A percentile compares a stretch with the other conserved stretches of the same genome.
Evolutionary conservation across 2,329 filamentous ascomycete species (phyloP).

Genomic region (Helotiales sp.): DNA sequence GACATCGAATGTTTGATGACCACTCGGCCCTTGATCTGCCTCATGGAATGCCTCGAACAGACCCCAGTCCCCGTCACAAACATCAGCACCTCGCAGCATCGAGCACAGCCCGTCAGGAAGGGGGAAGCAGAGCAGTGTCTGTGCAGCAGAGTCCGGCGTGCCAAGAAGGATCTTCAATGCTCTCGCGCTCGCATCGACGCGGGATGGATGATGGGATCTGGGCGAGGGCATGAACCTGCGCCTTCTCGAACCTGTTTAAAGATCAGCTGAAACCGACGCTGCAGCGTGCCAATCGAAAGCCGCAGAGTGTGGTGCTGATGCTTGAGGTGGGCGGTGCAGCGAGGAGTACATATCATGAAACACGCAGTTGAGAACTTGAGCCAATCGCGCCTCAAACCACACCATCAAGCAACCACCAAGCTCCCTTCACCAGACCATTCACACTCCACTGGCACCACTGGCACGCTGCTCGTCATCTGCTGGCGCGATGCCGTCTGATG

Average conservation of each 20-base stretch:
- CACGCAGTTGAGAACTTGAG: conserved; percentile 11
- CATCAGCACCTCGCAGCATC: conserved; percentile 6
- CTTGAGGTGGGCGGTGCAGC: conserved; percentile 12
- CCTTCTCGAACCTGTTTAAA: conserved; percentile 27
- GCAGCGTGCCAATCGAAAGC: conserved; percentile 2
- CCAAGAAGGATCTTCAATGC: conserved; percentile 22
- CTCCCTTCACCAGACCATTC: background rate
- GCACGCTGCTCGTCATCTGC: background rate
- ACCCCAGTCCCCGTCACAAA: conserved; percentile 14
- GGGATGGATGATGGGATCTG: background rate
- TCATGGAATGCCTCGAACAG: conserved; percentile 6
- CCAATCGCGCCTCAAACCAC: conserved; percentile 16
- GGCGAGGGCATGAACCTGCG: conserved; percentile 23
- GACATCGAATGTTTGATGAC: conserved; percentile 17
- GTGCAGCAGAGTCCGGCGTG: conserved; percentile 1
- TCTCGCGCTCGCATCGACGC: conserved; percentile 12
- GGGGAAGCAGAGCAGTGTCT: background rate
- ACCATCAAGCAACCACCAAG: background rate
- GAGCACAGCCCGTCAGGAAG: background rate
- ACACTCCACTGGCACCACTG: background rate
- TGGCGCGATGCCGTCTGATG: background rate
- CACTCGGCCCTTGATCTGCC: conserved; percentile 17
- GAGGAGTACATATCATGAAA: conserved; percentile 21
- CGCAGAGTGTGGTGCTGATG: background rate
- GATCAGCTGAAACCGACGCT: conserved; percentile 19